Evolutionary conservation across 805 yeast genomes (phyloP), one percentile per base, ranked within the genome.

Genomic region (Schwanniomyces yamadae): DNA sequence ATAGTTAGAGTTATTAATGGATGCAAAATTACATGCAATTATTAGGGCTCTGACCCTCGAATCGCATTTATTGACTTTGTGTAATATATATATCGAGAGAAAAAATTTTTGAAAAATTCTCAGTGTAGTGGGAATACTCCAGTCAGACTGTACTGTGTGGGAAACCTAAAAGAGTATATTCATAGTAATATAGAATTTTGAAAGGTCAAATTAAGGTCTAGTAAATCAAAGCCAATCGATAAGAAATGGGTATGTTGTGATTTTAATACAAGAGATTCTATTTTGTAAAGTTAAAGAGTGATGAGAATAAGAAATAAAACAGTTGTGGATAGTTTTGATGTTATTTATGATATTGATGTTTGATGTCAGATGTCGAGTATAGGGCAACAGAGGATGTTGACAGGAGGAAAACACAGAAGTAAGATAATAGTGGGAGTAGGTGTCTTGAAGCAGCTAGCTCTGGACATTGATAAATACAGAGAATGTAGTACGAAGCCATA

Each of bases 211-310:
- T 11, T 33, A 33, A 24, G 35, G 33, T 28, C 34, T 28, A 24
- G 21, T 29, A 26, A 24, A 33, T 32, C 30, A 15, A 40, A 48
- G 42, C 52, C 44, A 48, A 51, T 34, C 54, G 45, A 48, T 48
- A 43, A 44, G 46, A 46, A 53, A 54, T 54, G 59, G 59, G 59
- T 54, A 54, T 54, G 59, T 54, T 28, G 34, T 22, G 8, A 16
- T 31, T n/a, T n/a, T n/a, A n/a, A n/a, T n/a, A n/a, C 4, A 12
- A 27, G 29, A 16, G 20, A 27, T 16, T 6, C 20, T 16, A 27
- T 27, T 7, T 11, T 27, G n/a, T 12, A 8, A 27, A n/a, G n/a
- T n/a, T n/a, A 10, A 8, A 27, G 5, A 15, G 20, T 27, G 20
- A 27, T 27, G 17, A 16, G 6, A 11, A 27, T 5, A 6, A 23